Evolutionary conservation across 441 rosid genomes (phyloP), one percentile per base, ranked within the genome.

Genomic region (Brassica balearica): DNA sequence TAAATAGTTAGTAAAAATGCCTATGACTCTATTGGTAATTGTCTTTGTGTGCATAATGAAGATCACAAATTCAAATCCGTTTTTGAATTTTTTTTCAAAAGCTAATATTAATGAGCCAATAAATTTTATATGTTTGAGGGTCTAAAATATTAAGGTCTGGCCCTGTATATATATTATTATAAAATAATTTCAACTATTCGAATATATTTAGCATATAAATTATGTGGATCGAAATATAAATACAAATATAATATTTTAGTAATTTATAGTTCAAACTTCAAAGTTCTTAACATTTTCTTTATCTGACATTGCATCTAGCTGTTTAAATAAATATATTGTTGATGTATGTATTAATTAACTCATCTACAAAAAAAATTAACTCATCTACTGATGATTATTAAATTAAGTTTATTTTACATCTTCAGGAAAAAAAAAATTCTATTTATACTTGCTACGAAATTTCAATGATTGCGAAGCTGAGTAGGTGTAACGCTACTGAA

Each of bases 381-480:
- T 27, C 51, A 63, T 64, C 12, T 3, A 27, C 32, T 32, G 6
- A 11, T 48, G 20, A 46, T 46, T 25, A 63, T 14, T 46, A 62
- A 17, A 48, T 63, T 27, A 62, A 29, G 69, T 27, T 23, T 15
- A 17, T 48, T 46, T 51, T 15, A 55, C 20, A 55, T 72, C 19
- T 15, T 55, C 59, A 55, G 22, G 59, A 55, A 55, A 55, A 15
- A 53, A 15, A 6, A 6, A 15, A 15, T 55, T 7, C 8, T 15
- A 25, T 17, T 55, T 15, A 55, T 23, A 15, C 20, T 6, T 53
- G 1, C 10, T 55, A 55, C 10, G 71, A 65, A 65, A 22, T 32
- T 53, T 53, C 78, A 75, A 68, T 75, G 73, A 75, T 59, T 67
- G 64, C 10, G 60, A 75, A 41, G 29, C 67, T 11, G 73, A 75